These are phyloP conservation scores for Phytopythium delawarense DNA, from an alignment of 352 stramenopile species.

Conservation along the genomic window DNA sequence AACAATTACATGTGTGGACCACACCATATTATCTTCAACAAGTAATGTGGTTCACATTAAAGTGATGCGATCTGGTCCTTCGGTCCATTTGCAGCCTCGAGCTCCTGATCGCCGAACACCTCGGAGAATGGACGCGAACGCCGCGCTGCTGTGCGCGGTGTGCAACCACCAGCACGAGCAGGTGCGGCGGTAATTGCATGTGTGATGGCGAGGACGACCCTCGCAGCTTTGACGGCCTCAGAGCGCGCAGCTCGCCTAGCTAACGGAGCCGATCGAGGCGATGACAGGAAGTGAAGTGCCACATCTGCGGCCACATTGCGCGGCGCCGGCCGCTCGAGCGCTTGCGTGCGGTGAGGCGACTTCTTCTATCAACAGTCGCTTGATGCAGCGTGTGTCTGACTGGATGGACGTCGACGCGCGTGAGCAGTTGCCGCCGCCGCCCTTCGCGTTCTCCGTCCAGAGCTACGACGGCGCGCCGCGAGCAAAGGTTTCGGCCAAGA, in stretches of 20 bases:
- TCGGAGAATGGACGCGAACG: not conserved
- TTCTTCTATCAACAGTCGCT: not conserved
- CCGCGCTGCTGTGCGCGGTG: conserved; percentile 29
- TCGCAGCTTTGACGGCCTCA: not conserved
- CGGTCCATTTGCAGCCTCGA: not conserved
- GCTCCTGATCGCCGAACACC: not conserved
- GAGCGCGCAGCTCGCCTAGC: not conserved
- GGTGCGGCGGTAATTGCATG: conserved; percentile 3
- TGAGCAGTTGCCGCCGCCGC: conserved; percentile 26
- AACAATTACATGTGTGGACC: not conserved
- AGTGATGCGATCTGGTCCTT: not conserved
- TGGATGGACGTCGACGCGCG: not conserved
- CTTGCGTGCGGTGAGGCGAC: conserved; percentile 1
- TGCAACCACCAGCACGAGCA: conserved; percentile 50
- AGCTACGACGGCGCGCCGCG: conserved; percentile 40
- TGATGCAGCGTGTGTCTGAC: not conserved
- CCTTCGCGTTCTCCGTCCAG: conserved; percentile 46
- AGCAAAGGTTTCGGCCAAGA: conserved; percentile 12
- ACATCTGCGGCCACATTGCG: conserved; percentile 6
- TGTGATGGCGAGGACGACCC: not conserved
- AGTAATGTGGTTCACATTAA: not conserved
- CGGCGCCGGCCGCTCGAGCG: conserved; percentile 5
- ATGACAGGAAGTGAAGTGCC: conserved; percentile 2
- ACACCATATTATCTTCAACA: not conserved
- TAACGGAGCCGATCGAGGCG: not conserved